A percentile compares a stretch with the other conserved stretches of the same genome.
Conservation (phyloP, 345 rosid species). For the Populus deltoides region DNA sequence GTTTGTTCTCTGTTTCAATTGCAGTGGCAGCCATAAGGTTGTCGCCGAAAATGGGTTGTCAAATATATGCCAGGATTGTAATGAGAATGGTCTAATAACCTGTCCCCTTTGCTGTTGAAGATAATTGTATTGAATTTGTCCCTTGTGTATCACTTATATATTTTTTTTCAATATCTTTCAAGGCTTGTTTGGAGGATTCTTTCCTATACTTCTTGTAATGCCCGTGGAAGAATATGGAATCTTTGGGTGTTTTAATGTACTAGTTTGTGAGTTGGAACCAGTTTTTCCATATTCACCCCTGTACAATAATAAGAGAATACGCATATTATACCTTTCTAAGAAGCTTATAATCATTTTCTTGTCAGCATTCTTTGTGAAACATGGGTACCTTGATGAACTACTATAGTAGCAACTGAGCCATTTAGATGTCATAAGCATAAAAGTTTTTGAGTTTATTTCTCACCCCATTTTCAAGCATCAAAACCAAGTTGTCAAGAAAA, state of each 20-base stretch:
- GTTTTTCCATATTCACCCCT: not conserved
- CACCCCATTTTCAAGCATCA: not conserved
- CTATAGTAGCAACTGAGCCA: not conserved
- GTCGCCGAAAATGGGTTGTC: conserved; percentile 15
- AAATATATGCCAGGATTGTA: conserved; percentile 21
- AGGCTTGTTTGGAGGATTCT: not conserved
- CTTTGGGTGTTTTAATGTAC: no score
- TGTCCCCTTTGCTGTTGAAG: conserved; percentile 28
- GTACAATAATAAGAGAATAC: not conserved
- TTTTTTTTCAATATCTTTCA: not conserved
- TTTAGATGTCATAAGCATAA: not conserved
- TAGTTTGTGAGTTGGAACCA: not conserved
- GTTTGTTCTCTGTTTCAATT: conserved; percentile 31
- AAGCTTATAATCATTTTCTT: not conserved
- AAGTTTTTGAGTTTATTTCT: not conserved
- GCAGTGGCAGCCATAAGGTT: conserved; percentile 28
- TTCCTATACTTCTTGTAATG: not conserved
- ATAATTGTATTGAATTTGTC: not conserved
- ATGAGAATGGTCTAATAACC: conserved; percentile 30
- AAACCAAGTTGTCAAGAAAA: not conserved
- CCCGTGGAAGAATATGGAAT: no score
- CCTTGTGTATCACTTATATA: not conserved
- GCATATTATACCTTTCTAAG: not conserved
- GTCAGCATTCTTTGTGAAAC: not conserved
- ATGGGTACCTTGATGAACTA: not conserved